Evolutionary conservation across 2,329 filamentous ascomycete genomes (phyloP).

Genomic region (Keithomyces neogunnii): DNA sequence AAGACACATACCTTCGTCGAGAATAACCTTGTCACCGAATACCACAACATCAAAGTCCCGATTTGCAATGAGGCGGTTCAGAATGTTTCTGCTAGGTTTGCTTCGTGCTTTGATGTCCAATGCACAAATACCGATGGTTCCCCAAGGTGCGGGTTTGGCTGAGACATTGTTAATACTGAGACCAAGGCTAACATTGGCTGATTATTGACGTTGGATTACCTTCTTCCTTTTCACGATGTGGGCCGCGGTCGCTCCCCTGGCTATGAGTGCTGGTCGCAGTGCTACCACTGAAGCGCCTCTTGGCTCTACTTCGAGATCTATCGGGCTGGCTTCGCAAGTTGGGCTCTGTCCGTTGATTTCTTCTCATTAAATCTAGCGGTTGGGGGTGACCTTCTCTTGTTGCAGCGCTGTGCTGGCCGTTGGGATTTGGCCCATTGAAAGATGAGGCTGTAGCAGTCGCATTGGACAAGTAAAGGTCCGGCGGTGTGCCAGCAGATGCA

Average conservation of each 20-base stretch:
- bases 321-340: conserved; percentile 38
- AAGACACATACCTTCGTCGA: conserved; percentile 66
- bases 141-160: conserved; percentile 51
- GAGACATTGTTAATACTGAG: conserved; percentile 18
- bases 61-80: conserved; percentile 84
- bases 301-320: conserved; percentile 58
- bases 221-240: conserved; percentile 50
- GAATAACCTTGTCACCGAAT: conserved; percentile 96
- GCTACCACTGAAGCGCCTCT: conserved; percentile 72
- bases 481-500: conserved; percentile 30
- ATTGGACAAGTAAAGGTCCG: conserved; percentile 42
- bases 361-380: conserved; percentile 37
- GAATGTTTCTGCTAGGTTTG: conserved; percentile 92
- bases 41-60: conserved; percentile 94
- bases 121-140: conserved; percentile 85
- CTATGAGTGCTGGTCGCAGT: conserved; percentile 76
- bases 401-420: conserved; percentile 37
- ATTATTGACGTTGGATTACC: conserved; percentile 15
- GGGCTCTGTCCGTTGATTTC: conserved; percentile 29
- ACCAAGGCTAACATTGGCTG: not conserved
- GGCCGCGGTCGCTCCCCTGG: conserved; percentile 60
- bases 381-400: conserved; percentile 32
- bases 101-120: conserved; percentile 92
- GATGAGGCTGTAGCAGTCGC: conserved; percentile 47
- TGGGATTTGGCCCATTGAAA: conserved; percentile 25